phyloP scores from a whole-genome alignment of 192 early-diverging fungal genomes.

The Dissophora globulifera region DNA sequence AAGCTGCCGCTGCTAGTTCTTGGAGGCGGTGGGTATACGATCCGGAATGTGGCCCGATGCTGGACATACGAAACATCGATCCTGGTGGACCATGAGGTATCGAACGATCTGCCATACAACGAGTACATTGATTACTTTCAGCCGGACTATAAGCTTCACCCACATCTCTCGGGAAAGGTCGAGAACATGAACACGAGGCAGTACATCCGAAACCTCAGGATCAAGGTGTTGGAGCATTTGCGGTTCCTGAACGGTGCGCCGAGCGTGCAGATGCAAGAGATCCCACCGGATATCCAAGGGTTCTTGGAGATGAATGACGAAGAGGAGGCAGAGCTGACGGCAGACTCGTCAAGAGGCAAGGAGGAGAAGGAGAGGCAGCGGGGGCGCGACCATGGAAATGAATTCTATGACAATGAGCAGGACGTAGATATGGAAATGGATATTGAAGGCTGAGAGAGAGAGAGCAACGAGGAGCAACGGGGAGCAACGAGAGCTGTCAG shows the following conservation, averaged over 20 bases:
- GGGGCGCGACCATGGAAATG: constrained; percentile 22
- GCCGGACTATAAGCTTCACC: constrained; percentile 92
- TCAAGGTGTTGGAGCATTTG: constrained; percentile 87
- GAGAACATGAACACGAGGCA: constrained; percentile 91
- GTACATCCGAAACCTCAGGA: constrained; percentile 79
- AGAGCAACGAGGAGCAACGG: no score
- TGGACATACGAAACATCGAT: constrained; percentile 96
- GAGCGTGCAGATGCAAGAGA: constrained; percentile 95
- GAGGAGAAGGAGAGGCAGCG: constrained; percentile 42
- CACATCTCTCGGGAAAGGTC: constrained; percentile 80
- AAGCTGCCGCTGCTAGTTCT: constrained; percentile 82
- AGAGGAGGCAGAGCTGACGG: constrained; percentile 58
- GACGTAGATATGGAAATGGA: constrained; percentile 35
- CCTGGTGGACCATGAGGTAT: constrained; percentile 78
- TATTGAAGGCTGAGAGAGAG: constrained; percentile 6
- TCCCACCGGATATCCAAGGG: constrained; percentile 72
- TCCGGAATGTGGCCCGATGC: constrained; percentile 89
- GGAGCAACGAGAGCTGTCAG: not conserved
- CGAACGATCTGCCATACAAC: constrained; percentile 76
- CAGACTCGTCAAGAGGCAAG: constrained; percentile 37
- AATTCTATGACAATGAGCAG: constrained; percentile 42
- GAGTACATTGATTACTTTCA: constrained; percentile 86
- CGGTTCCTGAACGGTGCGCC: constrained; percentile 89
- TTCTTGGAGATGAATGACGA: constrained; percentile 66
- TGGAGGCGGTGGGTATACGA: constrained; percentile 94